Base-by-base conservation (phyloP, 2,329 filamentous ascomycete species). In the Fusarium clavum region DNA sequence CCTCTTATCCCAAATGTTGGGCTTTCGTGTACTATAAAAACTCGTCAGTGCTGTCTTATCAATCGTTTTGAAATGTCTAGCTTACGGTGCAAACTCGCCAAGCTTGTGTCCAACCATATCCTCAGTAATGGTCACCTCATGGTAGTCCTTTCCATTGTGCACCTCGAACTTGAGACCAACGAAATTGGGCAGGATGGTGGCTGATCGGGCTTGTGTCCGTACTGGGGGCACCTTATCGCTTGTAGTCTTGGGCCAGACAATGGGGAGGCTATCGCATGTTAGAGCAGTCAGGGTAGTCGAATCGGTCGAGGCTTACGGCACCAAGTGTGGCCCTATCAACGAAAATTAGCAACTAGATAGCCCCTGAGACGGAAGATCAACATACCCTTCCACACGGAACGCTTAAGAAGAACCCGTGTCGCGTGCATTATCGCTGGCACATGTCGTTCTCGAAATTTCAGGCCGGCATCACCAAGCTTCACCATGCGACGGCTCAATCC, bases 71-170 rank as follows among this genome's bases (percentile, higher is more conserved):
- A 12, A 43, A 53, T 20, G 22, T 10, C 10, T 34, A 52, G 89
- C 93, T 77, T 88, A 97, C 94, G 89, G 85, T 68, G 94, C 90
- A 80, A 97, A 98, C 82, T 98, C 94, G 75, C 94, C 94, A 73
- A 98, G 86, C 83, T 97, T 98, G 81, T 96, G 92, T 57, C 94
- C 94, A 52, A 98, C 94, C 94, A 98, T 98, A 77, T 97, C 93
- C 79, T 97, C 94, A 18, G 94, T 97, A 69, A 98, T 92, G 71
- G 86, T 87, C 57, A 97, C 86, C 73, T 96, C 92, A 74, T 91
- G 83, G 81, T 97, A 97, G 32, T 87, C 87, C 84, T 96, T 97
- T 76, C 94, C 94, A 79, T 97, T 97, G 83, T 98, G 92, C 64
- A 98, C 88, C 81, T 94, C 91, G 81, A 98, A 98, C 79, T 90